Evolutionary conservation across 768 basidiomycete genomes (phyloP).

Genomic region (Naganishia friedmannii): DNA sequence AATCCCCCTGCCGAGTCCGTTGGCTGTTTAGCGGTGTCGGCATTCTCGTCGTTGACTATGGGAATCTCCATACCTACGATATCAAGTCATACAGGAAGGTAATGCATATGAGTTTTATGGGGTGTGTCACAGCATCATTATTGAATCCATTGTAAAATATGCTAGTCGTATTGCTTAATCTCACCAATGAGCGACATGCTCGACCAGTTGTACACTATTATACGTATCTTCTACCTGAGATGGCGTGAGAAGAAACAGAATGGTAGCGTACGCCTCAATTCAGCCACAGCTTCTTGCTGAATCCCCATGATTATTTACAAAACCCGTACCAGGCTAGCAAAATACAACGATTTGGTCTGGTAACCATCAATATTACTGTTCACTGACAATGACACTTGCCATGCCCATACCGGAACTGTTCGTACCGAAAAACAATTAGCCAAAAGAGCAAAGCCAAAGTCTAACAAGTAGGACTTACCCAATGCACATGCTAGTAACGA

Average conservation of each 20-base stretch:
- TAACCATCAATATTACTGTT: constrained; percentile 39
- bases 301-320: constrained; percentile 22
- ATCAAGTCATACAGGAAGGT: no score
- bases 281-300: not conserved
- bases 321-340: constrained; percentile 2
- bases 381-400: constrained; percentile 35
- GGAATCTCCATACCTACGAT: no score
- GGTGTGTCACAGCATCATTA: not conserved
- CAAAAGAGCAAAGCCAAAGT: no score
- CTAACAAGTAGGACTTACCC: constrained; percentile 52
- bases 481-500: constrained; percentile 75
- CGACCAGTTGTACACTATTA: not conserved
- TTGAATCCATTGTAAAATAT: not conserved
- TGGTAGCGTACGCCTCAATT: no score
- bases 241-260: no score
- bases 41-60: no score
- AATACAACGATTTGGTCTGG: constrained; percentile 17
- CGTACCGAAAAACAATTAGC: constrained; percentile 26
- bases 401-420: constrained; percentile 30
- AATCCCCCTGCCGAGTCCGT: constrained; percentile 4
- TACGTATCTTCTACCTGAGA: not conserved
- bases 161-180: not conserved
- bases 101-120: not conserved
- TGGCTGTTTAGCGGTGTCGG: not conserved
- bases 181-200: not conserved